phyloP scores from a whole-genome alignment of 1,284 basidiomycete species.

The Caloboletus firmus region DNA sequence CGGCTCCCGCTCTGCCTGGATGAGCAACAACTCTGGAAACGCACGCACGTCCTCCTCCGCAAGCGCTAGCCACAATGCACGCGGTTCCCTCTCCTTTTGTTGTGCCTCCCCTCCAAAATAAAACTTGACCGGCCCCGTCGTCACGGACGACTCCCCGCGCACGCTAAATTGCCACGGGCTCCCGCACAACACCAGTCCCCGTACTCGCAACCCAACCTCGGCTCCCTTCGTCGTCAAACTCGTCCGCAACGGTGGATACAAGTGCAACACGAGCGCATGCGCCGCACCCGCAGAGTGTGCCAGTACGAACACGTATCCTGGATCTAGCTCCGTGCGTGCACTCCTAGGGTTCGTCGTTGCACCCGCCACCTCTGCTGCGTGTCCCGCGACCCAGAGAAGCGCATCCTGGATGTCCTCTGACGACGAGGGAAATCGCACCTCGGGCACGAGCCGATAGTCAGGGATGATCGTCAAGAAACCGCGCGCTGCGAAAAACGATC shows the following conservation, averaged over 20 bases:
- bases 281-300: slow-evolving; percentile 61
- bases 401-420: slow-evolving; percentile 59
- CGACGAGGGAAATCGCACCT: slow-evolving; percentile 49
- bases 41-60: slow-evolving; percentile 34
- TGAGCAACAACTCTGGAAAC: slow-evolving; percentile 48
- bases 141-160: slow-evolving; percentile 22
- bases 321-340: slow-evolving; percentile 35
- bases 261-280: slow-evolving; percentile 46
- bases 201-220: slow-evolving; percentile 37
- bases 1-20: slow-evolving; percentile 55
- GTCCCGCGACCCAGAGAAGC: slow-evolving; percentile 49
- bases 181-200: slow-evolving; percentile 46
- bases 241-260: slow-evolving; percentile 36
- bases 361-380: slow-evolving; percentile 32
- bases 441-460: slow-evolving; percentile 62
- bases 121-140: slow-evolving; percentile 31
- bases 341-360: slow-evolving; percentile 24
- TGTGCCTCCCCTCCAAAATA: slow-evolving; percentile 50
- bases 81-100: slow-evolving; percentile 42
- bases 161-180: slow-evolving; percentile 44
- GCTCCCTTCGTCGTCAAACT: slow-evolving; percentile 28
- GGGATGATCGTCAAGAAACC: slow-evolving; percentile 61
- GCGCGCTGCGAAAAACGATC: slow-evolving; percentile 56
- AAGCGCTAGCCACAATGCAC: slow-evolving; percentile 39
- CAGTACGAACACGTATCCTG: slow-evolving; percentile 46